Percentiles rank a stretch among this genome's conserved stretches.
Evolutionary conservation across 1,284 basidiomycete genomes (phyloP).

Genomic region (Chondrostereum purpureum): DNA sequence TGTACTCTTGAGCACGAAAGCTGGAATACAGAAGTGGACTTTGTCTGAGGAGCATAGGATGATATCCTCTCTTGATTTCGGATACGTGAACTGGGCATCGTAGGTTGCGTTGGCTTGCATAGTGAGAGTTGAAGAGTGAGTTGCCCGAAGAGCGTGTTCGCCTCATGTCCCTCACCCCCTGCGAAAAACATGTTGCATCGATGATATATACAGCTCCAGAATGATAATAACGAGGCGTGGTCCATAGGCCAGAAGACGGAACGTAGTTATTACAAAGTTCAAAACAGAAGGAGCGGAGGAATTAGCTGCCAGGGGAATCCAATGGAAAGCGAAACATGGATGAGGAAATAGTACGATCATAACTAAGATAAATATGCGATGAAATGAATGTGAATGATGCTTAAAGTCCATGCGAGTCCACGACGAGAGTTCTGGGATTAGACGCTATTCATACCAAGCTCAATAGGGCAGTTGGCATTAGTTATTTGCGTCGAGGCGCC

Average conservation of each 20-base stretch:
- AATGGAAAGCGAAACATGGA: no score
- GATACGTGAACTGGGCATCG: neutral
- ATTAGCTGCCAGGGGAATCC: neutral
- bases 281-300: neutral
- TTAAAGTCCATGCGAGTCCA: no score
- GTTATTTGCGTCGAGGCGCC: slow-evolving; percentile 51
- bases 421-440: slow-evolving; percentile 25
- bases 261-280: neutral
- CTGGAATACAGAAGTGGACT: slow-evolving; percentile 1
- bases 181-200: no score
- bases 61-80: neutral
- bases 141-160: no score
- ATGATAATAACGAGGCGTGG: no score
- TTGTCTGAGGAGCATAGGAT: neutral
- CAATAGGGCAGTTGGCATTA: slow-evolving; percentile 70
- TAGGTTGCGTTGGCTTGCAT: neutral
- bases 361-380: no score
- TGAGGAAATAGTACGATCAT: no score
- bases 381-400: no score
- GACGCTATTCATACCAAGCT: slow-evolving; percentile 49
- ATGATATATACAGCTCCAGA: no score
- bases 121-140: neutral
- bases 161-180: no score
- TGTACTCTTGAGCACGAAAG: slow-evolving; percentile 1
- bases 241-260: no score